Base-by-base conservation (phyloP, 768 basidiomycete genomes). In the Paxillus ammoniavirescens region DNA sequence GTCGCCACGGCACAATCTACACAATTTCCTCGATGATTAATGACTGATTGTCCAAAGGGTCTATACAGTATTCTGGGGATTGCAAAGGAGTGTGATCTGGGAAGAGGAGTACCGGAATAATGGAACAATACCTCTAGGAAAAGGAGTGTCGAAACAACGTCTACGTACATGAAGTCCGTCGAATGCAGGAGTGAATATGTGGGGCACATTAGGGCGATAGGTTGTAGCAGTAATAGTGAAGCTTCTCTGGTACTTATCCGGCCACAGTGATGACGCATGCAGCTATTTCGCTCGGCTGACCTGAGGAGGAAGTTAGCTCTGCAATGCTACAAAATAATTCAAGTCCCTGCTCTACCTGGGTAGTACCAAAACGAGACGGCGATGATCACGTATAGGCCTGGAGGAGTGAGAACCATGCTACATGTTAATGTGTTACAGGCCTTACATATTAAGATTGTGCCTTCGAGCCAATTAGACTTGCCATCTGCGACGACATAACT, bases 381-480 rank as follows among this genome's bases (percentile, higher is more conserved):
- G 18, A 91, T 80, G 48, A 92, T 88, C 8, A 87, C 58, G 67
- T 91, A 91, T 28, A 90, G 72, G 37, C 77, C 84, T 87, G 57
- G 26, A 52, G 28, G 40, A n/a, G 41, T 61, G 28, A 59, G 58
- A 31, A 35, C 28, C 18, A 18, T 30, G 36, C 23, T 5, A 10
- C 33, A 18, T 35, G 12, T 28, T 15, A 26, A 3, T 3, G 17
- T n/a, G 6, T 13, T 3, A 38, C 13, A n/a, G 49, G 17, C 73
- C 81, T 57, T 68, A 83, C 85, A 81, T 76, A 89, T 86, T 21
- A 93, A 62, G 53, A 85, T 81, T 62, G 79, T 75, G 3, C 91
- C 91, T 65, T 93, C 91, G 14, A 93, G 74, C 83, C 91, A 94
- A 65, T 91, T 92, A 15, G 84, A 87, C 64, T 86, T 86, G 9